phyloP scores from a whole-genome alignment of 768 basidiomycete genomes.

The Boletus pseudopeckii region DNA sequence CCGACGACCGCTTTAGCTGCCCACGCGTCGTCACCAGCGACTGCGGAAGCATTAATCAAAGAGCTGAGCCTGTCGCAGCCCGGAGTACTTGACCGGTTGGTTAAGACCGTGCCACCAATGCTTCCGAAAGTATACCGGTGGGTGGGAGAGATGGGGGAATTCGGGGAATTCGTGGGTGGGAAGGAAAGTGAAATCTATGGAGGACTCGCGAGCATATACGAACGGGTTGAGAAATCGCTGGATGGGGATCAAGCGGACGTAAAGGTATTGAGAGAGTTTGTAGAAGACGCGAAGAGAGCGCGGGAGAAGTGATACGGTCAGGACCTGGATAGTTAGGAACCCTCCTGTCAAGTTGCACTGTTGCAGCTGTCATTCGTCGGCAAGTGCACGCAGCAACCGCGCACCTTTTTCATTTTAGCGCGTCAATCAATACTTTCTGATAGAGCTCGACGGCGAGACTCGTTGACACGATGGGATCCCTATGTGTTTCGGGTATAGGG shows the following conservation, averaged over 20 bases:
- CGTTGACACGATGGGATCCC: slow-evolving; percentile 1
- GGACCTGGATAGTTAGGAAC: slow-evolving; percentile 8
- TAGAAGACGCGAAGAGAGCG: slow-evolving; percentile 40
- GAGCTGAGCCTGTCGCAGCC: slow-evolving; percentile 50
- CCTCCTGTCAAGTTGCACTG: slow-evolving; percentile 3
- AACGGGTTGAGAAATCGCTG: slow-evolving; percentile 40
- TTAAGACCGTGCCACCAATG: slow-evolving; percentile 43
- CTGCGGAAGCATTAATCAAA: slow-evolving; percentile 51
- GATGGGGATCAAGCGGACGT: slow-evolving; percentile 39
- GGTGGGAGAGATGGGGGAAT: slow-evolving; percentile 64
- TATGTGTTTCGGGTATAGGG: background rate
- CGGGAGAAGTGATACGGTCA: background rate
- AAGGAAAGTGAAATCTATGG: slow-evolving; percentile 44
- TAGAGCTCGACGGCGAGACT: background rate
- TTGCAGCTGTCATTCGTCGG: slow-evolving; percentile 8
- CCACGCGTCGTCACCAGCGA: slow-evolving; percentile 55
- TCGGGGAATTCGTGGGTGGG: slow-evolving; percentile 50
- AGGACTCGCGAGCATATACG: slow-evolving; percentile 46
- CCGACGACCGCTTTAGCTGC: slow-evolving; percentile 38
- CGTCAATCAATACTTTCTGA: slow-evolving; percentile 20
- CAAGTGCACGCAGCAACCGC: slow-evolving; percentile 15
- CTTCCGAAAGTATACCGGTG: slow-evolving; percentile 62
- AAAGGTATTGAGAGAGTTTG: slow-evolving; percentile 41
- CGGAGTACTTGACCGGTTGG: slow-evolving; percentile 38
- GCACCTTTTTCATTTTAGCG: slow-evolving; percentile 22